phyloP scores from a whole-genome alignment of 495 filamentous ascomycete species.

The Aspergillus egyptiacus region DNA sequence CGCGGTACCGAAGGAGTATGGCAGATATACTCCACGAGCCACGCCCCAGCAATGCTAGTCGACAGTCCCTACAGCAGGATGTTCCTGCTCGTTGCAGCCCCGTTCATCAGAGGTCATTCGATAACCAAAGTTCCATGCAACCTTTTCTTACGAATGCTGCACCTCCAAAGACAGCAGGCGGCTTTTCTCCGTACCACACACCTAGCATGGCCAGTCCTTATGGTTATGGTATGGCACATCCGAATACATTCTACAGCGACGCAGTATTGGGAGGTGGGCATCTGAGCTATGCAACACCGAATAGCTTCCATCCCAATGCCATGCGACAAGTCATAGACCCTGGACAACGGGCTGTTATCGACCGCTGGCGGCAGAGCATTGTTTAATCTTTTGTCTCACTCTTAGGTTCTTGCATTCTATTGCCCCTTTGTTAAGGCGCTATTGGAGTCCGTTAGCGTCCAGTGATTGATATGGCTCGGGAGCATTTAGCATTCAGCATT shows the following conservation, averaged over 20 bases:
- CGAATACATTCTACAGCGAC: constrained; percentile 28
- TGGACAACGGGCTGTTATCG: constrained; percentile 72
- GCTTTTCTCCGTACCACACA: constrained; percentile 16
- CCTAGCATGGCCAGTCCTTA: constrained; percentile 20
- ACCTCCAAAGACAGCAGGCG: constrained; percentile 14
- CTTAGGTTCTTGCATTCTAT: constrained; percentile 7
- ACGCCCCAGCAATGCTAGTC: constrained; percentile 42
- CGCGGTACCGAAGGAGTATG: constrained; percentile 54
- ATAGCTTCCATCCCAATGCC: constrained; percentile 26
- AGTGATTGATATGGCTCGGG: constrained; percentile 10
- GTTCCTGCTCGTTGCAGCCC: constrained; percentile 11
- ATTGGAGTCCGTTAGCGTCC: constrained; percentile 10
- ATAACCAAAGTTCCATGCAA: constrained; percentile 31
- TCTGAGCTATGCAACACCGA: constrained; percentile 33
- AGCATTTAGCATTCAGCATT: constrained; percentile 1
- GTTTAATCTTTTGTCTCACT: constrained; percentile 14
- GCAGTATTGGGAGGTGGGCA: constrained; percentile 30
- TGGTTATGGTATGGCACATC: constrained; percentile 24
- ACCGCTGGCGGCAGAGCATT: constrained; percentile 85
- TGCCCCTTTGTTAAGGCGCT: constrained; percentile 1
- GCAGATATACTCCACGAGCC: constrained; percentile 56
- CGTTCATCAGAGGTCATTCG: constrained; percentile 15
- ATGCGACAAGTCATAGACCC: constrained; percentile 38
- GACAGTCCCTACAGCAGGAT: constrained; percentile 31
- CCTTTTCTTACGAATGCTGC: constrained; percentile 23